Evolutionary conservation across 2,329 filamentous ascomycete genomes (phyloP), one percentile per base, ranked within the genome.

Genomic region (Aspergillus melleus): DNA sequence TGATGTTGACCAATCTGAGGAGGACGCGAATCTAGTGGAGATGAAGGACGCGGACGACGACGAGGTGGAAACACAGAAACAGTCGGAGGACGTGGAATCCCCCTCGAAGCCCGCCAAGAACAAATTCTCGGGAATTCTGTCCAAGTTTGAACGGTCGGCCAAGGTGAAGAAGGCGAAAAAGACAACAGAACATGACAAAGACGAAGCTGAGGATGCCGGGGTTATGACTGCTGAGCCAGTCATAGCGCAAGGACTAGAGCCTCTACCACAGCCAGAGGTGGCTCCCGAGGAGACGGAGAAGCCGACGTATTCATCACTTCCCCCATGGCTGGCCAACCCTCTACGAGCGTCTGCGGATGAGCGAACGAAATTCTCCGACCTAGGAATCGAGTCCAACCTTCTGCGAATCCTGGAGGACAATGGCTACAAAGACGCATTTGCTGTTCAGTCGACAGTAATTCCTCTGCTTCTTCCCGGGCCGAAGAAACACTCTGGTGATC

Each of bases 381-480:
- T 95, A 0, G 86, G 86, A 0, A 83, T 96, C 42, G 77, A 84
- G 16, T 69, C 82, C 5, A 84, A 86, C 49, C 81, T 88, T 9
- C 78, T 87, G 1, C 81, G 85, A 19, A 82, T 84, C 6, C 80
- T 99, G 5, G 80, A 86, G 32, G 80, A 83, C n/a, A 88, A 89
- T 62, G 87, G 87, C 1, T 91, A 91, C 72, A 81, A 81, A 6
- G 80, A 88, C 52, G 90, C 92, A 0, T 88, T 95, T 70, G 90
- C 91, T 0, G 87, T 96, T 1, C 92, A 96, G 75, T 87, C 90
- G 5, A 87, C 88, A 1, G 84, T 95, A 0, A 83, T 99, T 26
- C 93, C 94, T 0, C 81, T 96, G 46, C 83, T 99, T 5, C 80
- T 96, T 4, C 88, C 86, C 22, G 85, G 84, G 0, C 82, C 84